Percentiles rank a stretch among this genome's conserved stretches.
These are phyloP conservation scores for Parathielavia hyrcaniae DNA, from an alignment of 495 filamentous ascomycete genomes.

Conservation along the genomic window DNA sequence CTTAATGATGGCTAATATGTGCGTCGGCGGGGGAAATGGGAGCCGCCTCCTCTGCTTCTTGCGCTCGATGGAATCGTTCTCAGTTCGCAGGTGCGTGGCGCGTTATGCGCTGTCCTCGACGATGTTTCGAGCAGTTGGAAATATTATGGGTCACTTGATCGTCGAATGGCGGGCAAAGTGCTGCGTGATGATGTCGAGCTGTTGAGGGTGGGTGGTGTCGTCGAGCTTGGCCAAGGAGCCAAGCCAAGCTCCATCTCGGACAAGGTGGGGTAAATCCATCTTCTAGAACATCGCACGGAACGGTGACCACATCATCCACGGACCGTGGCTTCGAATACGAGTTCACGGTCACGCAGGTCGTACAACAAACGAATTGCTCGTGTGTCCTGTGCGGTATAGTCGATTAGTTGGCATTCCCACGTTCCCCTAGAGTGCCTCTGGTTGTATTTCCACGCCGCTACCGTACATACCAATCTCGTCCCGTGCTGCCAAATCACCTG, in stretches of 20 bases:
- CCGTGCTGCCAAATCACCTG: neutral
- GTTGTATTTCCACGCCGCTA: neutral
- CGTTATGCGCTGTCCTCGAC: neutral
- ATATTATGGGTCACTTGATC: neutral
- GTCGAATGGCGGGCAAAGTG: neutral
- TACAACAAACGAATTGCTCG: neutral
- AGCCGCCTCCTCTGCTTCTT: neutral
- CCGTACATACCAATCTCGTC: neutral
- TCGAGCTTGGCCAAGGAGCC: neutral
- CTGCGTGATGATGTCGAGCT: neutral
- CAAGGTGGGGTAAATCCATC: conserved; percentile 14
- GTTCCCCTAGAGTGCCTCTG: neutral
- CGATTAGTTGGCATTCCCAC: conserved; percentile 4
- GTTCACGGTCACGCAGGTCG: neutral
- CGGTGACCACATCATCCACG: neutral
- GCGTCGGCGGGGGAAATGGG: neutral
- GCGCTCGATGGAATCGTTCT: neutral
- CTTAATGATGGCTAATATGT: neutral
- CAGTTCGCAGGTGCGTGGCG: neutral
- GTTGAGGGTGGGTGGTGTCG: neutral
- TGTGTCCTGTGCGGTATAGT: neutral
- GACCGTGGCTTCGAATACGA: neutral
- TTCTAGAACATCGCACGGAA: neutral
- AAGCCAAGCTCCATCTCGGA: neutral
- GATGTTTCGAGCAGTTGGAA: neutral